Percentiles rank a stretch among this genome's conserved stretches.
phyloP scores from a whole-genome alignment of 1,284 basidiomycete species.

The Cutaneotrichosporon dermatis region DNA sequence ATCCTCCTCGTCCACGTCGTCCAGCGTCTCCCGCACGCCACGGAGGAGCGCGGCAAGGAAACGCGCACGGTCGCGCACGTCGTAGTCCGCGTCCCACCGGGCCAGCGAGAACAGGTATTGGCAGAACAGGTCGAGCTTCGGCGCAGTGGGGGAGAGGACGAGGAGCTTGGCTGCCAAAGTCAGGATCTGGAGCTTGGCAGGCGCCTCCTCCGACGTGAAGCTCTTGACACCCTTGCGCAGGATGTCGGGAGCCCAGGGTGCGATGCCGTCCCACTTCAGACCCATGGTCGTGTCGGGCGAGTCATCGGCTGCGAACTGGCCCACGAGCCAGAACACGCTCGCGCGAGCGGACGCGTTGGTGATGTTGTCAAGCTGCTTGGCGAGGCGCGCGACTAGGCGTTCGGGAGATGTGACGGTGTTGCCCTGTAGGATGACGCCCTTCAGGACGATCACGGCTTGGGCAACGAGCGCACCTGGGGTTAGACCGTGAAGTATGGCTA shows the following conservation, averaged over 20 bases:
- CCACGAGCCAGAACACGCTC: slow-evolving; percentile 83
- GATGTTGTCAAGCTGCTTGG: slow-evolving; percentile 69
- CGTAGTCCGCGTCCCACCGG: slow-evolving; percentile 78
- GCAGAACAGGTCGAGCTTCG: slow-evolving; percentile 53
- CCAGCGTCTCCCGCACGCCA: slow-evolving; percentile 44
- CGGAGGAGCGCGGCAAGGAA: slow-evolving; percentile 68
- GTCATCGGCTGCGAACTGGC: slow-evolving; percentile 62
- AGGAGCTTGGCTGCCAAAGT: slow-evolving; percentile 79
- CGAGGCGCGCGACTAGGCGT: slow-evolving; percentile 68
- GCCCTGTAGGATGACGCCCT: slow-evolving; percentile 65
- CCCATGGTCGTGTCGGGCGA: slow-evolving; percentile 19
- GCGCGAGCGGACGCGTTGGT: slow-evolving; percentile 71
- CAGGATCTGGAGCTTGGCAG: slow-evolving; percentile 70
- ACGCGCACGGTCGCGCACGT: slow-evolving; percentile 79
- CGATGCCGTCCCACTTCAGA: slow-evolving; percentile 52
- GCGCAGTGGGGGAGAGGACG: slow-evolving; percentile 60
- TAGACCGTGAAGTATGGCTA: too few relatives aligned
- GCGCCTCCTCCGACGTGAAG: slow-evolving; percentile 61
- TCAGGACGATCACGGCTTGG: slow-evolving; percentile 75
- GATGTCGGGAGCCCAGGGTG: slow-evolving; percentile 77
- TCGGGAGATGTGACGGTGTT: slow-evolving; percentile 48
- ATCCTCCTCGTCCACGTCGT: slow-evolving; percentile 47
- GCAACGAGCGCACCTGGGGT: slow-evolving; percentile 57
- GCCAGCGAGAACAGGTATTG: slow-evolving; percentile 77
- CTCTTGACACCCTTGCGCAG: slow-evolving; percentile 68